Base-by-base conservation (phyloP, 2,329 filamentous ascomycete species). In the Xylaria sp. region DNA sequence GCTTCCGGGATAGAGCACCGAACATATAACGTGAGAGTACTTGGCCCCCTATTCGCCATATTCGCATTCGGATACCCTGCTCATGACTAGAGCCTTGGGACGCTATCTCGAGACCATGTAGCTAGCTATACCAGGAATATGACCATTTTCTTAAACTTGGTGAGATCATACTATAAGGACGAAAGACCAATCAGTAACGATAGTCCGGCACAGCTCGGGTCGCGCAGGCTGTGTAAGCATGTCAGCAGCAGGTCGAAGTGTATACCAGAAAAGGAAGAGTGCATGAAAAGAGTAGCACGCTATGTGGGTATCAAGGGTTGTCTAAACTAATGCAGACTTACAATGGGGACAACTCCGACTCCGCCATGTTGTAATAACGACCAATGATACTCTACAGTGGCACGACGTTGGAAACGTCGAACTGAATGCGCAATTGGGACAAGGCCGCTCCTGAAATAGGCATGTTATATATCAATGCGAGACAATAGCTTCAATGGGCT, bases 241-340 rank as follows among this genome's bases (percentile, higher is more conserved):
- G 39, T 28, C 13, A 28, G 39, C 25, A 15, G 20, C 7, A n/a
- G 8, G 39, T 58, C 55, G 55, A 58, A 58, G 55, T 58, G 55
- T 58, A 46, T 58, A 58, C 55, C 55, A 7, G 46, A 58, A 58
- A 12, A 23, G 55, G 55, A 43, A 46, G 18, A 46, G 55, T 3
- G 18, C 41, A 43, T 4, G 15, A 18, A 28, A 23, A 23, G n/a
- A 49, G 8, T n/a, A 49, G n/a, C 46, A 23, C 2, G 15, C 18
- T 43, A 43, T 18, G 33, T 10, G 33, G 33, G 33, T 43, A 18
- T 3, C 41, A 15, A 15, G 12, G 13, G 18, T 43, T 43, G 18
- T 43, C 41, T 43, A 43, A 18, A 43, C 41, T 18, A 15, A 36
- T 36, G 33, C 33, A 36, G 33, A 36, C 33, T 36, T 10, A 36